Evolutionary conservation across 2,329 filamentous ascomycete species (phyloP), one percentile per base, ranked within the genome.

Genomic region (Meredithiella fracta): DNA sequence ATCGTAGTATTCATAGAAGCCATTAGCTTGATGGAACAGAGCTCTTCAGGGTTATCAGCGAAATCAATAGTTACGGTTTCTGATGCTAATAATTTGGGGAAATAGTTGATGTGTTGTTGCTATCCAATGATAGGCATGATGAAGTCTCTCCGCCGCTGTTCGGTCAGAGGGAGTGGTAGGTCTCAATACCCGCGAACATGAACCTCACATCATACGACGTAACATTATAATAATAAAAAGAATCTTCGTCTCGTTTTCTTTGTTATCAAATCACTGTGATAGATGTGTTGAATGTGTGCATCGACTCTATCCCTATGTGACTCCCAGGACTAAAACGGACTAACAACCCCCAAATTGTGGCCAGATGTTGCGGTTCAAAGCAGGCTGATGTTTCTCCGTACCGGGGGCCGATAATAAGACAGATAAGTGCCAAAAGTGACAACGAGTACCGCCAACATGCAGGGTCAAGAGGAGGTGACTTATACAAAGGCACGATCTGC

Each of bases 401-500:
- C 44, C 22, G 44, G 3, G 22, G 17, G 22, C 40, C 40, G 6
- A 47, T 49, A 23, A 14, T 15, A 49, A 49, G 20, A 26, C 22
- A 49, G 22, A 22, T 26, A 49, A 49, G 22, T 20, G 6, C 3
- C 2, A 14, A 49, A 49, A 49, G 17, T 49, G 44, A 49, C 44
- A 49, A 25, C 44, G 44, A 23, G 44, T 49, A 20, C 44, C 11
- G 22, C 22, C 44, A 49, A 23, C 44, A 49, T 49, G 44, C 44
- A 49, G 44, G 44, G 44, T 49, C 44, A 25, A 49, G 7, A 49
- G 44, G 22, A 20, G 25, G 44, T 15, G 44, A 49, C 44, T 49
- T 49, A 49, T 20, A 49, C 20, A 49, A 15, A 49, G 44, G 22
- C 44, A 15, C 44, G 44, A 49, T 49, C 44, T 49, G 44, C 44